Base-by-base conservation (phyloP, 495 filamentous ascomycete species). In the Penicillium herquei region DNA sequence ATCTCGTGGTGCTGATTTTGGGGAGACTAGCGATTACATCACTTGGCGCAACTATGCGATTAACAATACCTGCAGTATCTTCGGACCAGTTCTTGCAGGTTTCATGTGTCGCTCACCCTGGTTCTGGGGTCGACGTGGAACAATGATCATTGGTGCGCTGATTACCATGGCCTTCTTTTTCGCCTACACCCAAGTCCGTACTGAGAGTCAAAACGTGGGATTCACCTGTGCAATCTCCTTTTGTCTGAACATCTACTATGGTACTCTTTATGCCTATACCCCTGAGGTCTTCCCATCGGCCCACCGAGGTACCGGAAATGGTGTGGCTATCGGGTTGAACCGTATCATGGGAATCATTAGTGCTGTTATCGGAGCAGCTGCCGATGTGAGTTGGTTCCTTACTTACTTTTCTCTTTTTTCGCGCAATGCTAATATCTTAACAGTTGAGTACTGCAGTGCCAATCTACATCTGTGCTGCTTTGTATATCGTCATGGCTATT, bases 41-140 rank as follows among this genome's bases (percentile, higher is more conserved):
- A 80, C 74, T 21, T 91, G 87, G 87, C 77, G 86, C 43, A 89
- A 90, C 71, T 90, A 91, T 63, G 78, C 85, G 3, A 75, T 89
- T 51, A 80, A 79, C 51, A 89, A 88, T 61, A 70, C 86, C 16
- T 83, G 77, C 49, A 73, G 79, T 13, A 86, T 91, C 49, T 83
- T 81, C 39, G 84, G 85, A 0, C 87, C 87, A 2, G 67, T 89
- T 5, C 65, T 88, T 0, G 87, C 85, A 0, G 86, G 81, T 6
- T 83, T 75, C 62, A 83, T 89, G 77, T 85, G 81, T 65, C 79
- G 82, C 18, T 75, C 74, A 8, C 69, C 64, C 12, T 61, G 79
- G 51, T 79, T 87, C 57, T 71, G 68, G 68, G 87, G 83, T 16
- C 78, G 84, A 47, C 77, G 74, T 42, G 84, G 84, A 44, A 89